Conservation (phyloP, 2,329 filamentous ascomycete species). For the Cladosporium sp. region DNA sequence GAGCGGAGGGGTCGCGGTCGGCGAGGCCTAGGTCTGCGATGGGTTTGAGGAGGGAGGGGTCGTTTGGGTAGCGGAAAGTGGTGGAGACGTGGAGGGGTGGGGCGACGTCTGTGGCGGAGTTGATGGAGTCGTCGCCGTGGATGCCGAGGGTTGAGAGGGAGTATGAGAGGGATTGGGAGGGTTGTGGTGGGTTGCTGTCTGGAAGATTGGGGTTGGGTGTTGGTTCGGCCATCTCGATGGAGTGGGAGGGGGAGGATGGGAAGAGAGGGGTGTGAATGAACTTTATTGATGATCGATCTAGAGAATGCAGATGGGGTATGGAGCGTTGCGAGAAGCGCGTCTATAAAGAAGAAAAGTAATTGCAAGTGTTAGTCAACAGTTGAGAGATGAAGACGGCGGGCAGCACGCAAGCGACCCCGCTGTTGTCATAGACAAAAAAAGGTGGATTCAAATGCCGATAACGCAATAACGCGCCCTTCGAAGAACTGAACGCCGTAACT, state of each 20-base stretch:
- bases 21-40: slow-evolving; percentile 29
- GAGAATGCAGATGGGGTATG: background rate
- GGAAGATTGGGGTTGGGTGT: slow-evolving; percentile 25
- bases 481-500: background rate
- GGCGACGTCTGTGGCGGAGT: slow-evolving; percentile 66
- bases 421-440: background rate
- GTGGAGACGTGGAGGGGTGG: slow-evolving; percentile 89
- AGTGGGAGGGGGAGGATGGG: background rate
- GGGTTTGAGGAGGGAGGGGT: slow-evolving; percentile 64
- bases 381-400: background rate
- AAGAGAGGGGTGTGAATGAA: background rate
- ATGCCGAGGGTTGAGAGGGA: slow-evolving; percentile 36
- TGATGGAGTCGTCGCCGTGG: slow-evolving; percentile 39
- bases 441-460: slow-evolving; percentile 5
- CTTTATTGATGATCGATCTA: background rate
- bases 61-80: slow-evolving; percentile 76
- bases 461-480: background rate
- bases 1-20: slow-evolving; percentile 29
- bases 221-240: background rate
- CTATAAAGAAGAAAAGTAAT: background rate
- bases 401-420: slow-evolving; percentile 16
- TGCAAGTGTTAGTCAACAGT: background rate
- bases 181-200: slow-evolving; percentile 21
- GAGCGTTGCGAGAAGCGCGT: background rate
- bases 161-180: slow-evolving; percentile 19